Evolutionary conservation across 257 asterid species (phyloP).

Genomic region (Solanum paucissectum): DNA sequence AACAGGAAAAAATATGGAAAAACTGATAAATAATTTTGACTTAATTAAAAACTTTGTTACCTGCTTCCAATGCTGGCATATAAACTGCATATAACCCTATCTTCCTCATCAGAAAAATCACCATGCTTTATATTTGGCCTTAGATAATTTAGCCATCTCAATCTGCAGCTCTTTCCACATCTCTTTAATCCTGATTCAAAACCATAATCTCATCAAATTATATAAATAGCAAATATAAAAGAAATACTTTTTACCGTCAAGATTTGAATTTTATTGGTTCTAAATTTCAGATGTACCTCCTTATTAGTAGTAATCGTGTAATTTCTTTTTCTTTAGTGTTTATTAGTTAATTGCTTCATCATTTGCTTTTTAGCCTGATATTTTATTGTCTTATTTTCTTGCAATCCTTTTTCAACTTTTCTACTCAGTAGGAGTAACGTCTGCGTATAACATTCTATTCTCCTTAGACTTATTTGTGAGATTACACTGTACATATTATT

Average conservation of each 20-base stretch:
- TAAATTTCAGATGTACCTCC: not conserved
- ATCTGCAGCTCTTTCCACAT: slow-evolving; percentile 21
- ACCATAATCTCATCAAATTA: not conserved
- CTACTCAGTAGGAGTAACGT: not conserved
- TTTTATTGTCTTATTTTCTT: not conserved
- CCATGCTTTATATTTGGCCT: slow-evolving; percentile 15
- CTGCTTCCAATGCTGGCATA: slow-evolving; percentile 22
- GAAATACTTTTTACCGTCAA: not conserved
- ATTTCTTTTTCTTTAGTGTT: not conserved
- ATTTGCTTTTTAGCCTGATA: not conserved
- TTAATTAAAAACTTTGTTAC: not conserved
- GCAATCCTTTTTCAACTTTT: not conserved
- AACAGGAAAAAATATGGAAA: not conserved
- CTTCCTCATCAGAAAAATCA: slow-evolving; percentile 16
- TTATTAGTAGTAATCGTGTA: not conserved
- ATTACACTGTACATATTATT: not conserved
- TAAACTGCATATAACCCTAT: slow-evolving; percentile 11
- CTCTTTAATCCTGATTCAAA: slow-evolving; percentile 9
- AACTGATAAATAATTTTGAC: not conserved
- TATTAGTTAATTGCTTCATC: not conserved
- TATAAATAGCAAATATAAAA: not conserved
- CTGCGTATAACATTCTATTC: not conserved
- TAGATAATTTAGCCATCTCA: slow-evolving; percentile 20
- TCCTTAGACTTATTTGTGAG: not conserved
- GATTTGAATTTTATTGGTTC: not conserved